Percentiles rank a stretch among this genome's conserved stretches.
phyloP scores from a whole-genome alignment of 1,284 basidiomycete genomes.

The Apiotrichum gamsii region DNA sequence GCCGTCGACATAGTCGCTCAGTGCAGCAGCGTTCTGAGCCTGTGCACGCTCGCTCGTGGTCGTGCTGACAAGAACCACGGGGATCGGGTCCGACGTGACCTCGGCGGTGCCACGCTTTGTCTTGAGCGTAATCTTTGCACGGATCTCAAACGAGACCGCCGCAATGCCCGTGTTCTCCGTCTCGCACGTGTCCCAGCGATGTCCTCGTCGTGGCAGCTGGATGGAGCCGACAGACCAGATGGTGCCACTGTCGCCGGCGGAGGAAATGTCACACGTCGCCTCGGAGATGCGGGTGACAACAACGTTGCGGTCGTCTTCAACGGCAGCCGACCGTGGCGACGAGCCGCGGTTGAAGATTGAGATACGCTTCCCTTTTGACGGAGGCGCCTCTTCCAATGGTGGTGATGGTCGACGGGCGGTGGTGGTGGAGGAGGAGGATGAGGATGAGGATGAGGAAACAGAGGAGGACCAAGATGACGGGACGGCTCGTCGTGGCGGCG shows the following conservation, averaged over 20 bases:
- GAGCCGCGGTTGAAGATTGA: conserved; percentile 2
- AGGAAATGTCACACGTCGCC: conserved; percentile 13
- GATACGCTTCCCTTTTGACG: conserved; percentile 3
- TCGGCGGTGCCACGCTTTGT: conserved; percentile 10
- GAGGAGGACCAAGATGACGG: too few species aligned
- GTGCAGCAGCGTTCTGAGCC: conserved; percentile 6
- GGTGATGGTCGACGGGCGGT: neutral
- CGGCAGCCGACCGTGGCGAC: neutral
- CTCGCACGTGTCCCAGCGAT: conserved; percentile 37
- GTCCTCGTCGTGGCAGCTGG: conserved; percentile 22
- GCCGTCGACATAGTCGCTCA: neutral
- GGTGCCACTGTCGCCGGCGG: conserved; percentile 9
- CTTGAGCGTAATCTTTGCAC: conserved; percentile 28
- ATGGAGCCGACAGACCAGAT: conserved; percentile 19
- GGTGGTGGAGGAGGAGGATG: neutral
- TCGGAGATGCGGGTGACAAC: conserved; percentile 16
- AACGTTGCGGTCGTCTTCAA: neutral
- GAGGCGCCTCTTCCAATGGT: neutral
- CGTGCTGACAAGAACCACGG: conserved; percentile 20
- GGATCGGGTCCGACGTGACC: conserved; percentile 19
- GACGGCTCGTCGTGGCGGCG: too few species aligned
- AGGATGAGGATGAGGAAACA: too few species aligned
- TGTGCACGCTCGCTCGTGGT: conserved; percentile 19
- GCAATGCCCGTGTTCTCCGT: conserved; percentile 27
- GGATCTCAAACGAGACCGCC: conserved; percentile 25